These are phyloP conservation scores for Colletotrichum sidae DNA, from an alignment of 2,329 filamentous ascomycete genomes.

Conservation along the genomic window DNA sequence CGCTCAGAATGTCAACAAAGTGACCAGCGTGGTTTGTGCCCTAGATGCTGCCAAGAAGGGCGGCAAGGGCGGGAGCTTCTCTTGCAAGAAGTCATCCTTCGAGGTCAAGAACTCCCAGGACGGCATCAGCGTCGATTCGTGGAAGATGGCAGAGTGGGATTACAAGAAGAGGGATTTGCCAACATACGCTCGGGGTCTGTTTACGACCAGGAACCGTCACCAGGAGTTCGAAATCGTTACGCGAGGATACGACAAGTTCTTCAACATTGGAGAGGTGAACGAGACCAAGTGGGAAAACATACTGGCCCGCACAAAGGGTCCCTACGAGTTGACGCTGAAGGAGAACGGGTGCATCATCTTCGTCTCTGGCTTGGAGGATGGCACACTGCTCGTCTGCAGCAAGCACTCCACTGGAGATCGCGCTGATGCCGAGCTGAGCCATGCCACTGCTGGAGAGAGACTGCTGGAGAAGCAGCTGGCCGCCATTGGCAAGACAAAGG, in stretches of 20 bases:
- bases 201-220: conserved; percentile 79
- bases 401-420: conserved; percentile 94
- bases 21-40: conserved; percentile 72
- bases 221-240: conserved; percentile 82
- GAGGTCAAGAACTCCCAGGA: conserved; percentile 71
- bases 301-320: conserved; percentile 78
- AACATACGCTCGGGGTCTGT: conserved; percentile 92
- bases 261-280: conserved; percentile 87
- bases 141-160: conserved; percentile 94
- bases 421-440: conserved; percentile 78
- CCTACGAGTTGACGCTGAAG: conserved; percentile 96
- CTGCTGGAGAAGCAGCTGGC: conserved; percentile 86
- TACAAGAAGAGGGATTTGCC: conserved; percentile 90
- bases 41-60: conserved; percentile 68
- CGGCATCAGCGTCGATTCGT: conserved; percentile 82
- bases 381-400: conserved; percentile 93
- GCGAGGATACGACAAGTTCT: conserved; percentile 98
- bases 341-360: conserved; percentile 99
- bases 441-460: conserved; percentile 84
- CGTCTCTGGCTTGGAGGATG: conserved; percentile 90
- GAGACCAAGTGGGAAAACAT: conserved; percentile 89
- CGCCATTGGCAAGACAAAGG: conserved; percentile 80
- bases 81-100: conserved; percentile 85
- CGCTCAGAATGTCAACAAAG: conserved; percentile 76
- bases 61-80: conserved; percentile 69